phyloP scores from a whole-genome alignment of 2,329 filamentous ascomycete genomes.

The Hymenoscyphus linearis region DNA sequence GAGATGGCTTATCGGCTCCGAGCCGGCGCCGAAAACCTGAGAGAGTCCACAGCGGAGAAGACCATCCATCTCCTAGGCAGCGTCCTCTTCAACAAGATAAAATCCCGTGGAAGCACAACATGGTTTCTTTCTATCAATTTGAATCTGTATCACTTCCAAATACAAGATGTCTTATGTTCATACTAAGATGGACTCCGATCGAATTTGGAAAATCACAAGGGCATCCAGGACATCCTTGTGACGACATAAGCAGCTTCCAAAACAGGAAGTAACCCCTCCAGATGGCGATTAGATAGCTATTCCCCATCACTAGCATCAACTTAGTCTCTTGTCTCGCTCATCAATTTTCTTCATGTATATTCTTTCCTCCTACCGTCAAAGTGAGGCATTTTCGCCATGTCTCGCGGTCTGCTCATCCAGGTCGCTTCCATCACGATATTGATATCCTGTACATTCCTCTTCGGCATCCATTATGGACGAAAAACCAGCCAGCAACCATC shows the following conservation, averaged over 20 bases:
- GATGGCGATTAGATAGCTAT: neutral
- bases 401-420: neutral
- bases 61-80: too few species aligned
- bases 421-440: neutral
- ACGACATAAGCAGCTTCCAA: neutral
- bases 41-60: too few species aligned
- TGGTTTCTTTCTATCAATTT: too few species aligned
- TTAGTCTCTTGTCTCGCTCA: too few species aligned
- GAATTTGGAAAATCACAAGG: neutral
- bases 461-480: slow-evolving; percentile 3
- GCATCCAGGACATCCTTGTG: neutral
- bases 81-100: too few species aligned
- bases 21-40: too few species aligned
- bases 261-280: neutral
- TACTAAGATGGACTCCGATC: neutral
- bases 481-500: neutral
- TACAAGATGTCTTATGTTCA: neutral
- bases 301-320: neutral
- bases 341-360: neutral
- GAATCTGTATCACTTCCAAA: too few species aligned
- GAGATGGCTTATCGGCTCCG: too few species aligned
- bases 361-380: neutral
- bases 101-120: too few species aligned
- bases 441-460: neutral
- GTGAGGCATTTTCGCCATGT: neutral